A percentile compares a stretch with the other conserved stretches of the same genome.
These are phyloP conservation scores for Tuber indicum DNA, from an alignment of 495 filamentous ascomycete genomes.

Conservation along the genomic window DNA sequence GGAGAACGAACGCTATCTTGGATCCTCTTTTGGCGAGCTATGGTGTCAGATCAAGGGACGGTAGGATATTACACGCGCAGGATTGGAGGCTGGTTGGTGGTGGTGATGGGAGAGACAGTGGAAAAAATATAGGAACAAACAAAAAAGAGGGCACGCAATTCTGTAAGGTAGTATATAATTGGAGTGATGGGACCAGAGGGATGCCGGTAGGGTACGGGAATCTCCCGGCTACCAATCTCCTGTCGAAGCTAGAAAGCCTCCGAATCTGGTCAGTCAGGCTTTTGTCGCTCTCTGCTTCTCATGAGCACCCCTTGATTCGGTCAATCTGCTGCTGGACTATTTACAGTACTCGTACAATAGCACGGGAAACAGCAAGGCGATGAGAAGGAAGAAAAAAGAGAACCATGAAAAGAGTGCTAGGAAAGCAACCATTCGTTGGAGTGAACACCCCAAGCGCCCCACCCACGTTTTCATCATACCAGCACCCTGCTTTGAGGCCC, in stretches of 20 bases:
- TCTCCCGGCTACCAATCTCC: neutral
- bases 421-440: constrained; percentile 29
- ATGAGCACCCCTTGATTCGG: constrained; percentile 12
- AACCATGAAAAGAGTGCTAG: constrained; percentile 15
- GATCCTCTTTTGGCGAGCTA: neutral
- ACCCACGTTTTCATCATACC: constrained; percentile 22
- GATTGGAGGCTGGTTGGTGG: neutral
- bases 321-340: constrained; percentile 14
- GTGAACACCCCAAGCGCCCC: constrained; percentile 12
- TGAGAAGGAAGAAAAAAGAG: neutral
- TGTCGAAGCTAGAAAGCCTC: neutral
- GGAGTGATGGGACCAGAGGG: neutral
- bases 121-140: neutral
- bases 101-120: neutral
- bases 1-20: neutral
- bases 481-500: constrained; percentile 10
- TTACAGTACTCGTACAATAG: neutral
- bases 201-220: neutral
- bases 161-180: neutral
- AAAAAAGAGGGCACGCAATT: neutral
- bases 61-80: neutral
- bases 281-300: constrained; percentile 5
- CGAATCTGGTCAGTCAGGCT: neutral
- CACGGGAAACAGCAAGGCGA: constrained; percentile 26
- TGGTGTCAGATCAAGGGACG: neutral